These are phyloP conservation scores for Aspergillus eucalypticola DNA, from an alignment of 2,329 filamentous ascomycete genomes.

Conservation along the genomic window DNA sequence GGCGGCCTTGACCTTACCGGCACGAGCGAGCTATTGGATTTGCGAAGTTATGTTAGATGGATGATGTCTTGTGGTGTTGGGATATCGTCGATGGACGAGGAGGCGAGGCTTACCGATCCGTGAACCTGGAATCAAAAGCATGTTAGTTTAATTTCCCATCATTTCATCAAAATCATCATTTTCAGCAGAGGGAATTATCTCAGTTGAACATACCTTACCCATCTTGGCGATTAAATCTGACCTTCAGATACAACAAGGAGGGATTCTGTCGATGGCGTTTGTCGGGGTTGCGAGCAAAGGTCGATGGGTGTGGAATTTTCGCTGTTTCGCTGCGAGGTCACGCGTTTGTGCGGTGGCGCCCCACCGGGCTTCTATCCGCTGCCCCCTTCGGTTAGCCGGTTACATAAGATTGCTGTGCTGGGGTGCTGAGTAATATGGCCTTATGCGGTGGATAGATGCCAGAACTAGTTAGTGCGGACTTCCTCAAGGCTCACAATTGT, in stretches of 20 bases:
- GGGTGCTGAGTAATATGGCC: neutral
- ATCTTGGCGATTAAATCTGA: slow-evolving; percentile 13
- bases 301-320: slow-evolving; percentile 14
- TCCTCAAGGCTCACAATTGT: too few species aligned
- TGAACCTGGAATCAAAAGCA: slow-evolving; percentile 11
- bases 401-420: slow-evolving; percentile 2
- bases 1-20: slow-evolving; percentile 28
- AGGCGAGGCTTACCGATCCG: slow-evolving; percentile 14
- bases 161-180: neutral
- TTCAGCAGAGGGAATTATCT: neutral
- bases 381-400: slow-evolving; percentile 7
- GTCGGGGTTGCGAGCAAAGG: slow-evolving; percentile 10
- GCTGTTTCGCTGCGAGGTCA: slow-evolving; percentile 13
- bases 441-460: too few species aligned
- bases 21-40: slow-evolving; percentile 22
- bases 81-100: neutral
- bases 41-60: neutral
- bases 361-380: neutral
- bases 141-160: slow-evolving; percentile 4
- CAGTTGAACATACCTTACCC: slow-evolving; percentile 16
- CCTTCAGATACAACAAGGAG: slow-evolving; percentile 6
- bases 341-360: slow-evolving; percentile 17
- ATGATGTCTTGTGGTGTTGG: neutral
- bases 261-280: slow-evolving; percentile 14
- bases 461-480: too few species aligned